Evolutionary conservation across 2,329 filamentous ascomycete species (phyloP).

Genomic region (Apiospora koreana): DNA sequence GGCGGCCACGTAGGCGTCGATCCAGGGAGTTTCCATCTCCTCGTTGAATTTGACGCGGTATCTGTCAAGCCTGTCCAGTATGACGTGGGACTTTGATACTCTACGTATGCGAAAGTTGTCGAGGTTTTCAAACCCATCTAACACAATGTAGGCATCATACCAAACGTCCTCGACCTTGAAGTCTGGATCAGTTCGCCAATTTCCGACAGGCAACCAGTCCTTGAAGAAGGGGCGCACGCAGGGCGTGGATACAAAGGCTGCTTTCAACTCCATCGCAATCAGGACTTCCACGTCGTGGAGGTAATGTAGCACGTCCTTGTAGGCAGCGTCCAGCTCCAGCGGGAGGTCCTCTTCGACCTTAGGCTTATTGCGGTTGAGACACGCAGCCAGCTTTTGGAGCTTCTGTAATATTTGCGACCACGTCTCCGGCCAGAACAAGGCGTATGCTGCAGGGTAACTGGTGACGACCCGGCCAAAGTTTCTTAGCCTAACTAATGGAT

Average conservation of each 20-base stretch:
- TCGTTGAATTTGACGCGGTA: not conserved
- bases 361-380: not conserved
- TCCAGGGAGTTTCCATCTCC: not conserved
- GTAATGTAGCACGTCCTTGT: not conserved
- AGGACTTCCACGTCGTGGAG: not conserved
- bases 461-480: not conserved
- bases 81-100: not conserved
- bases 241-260: not conserved
- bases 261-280: not conserved
- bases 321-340: not conserved
- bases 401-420: not conserved
- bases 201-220: not conserved
- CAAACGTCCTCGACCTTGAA: not conserved
- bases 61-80: not conserved
- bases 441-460: not conserved
- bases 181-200: not conserved
- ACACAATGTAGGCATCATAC: too few relatives aligned
- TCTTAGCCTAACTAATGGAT: not conserved
- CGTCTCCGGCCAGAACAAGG: not conserved
- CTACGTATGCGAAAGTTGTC: not conserved
- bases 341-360: not conserved
- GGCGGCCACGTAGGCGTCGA: not conserved
- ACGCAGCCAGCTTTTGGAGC: not conserved
- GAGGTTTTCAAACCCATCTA: too few relatives aligned
- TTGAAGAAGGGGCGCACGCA: not conserved